phyloP scores from a whole-genome alignment of 2,329 filamentous ascomycete genomes.

The Colletotrichum endophyticum region DNA sequence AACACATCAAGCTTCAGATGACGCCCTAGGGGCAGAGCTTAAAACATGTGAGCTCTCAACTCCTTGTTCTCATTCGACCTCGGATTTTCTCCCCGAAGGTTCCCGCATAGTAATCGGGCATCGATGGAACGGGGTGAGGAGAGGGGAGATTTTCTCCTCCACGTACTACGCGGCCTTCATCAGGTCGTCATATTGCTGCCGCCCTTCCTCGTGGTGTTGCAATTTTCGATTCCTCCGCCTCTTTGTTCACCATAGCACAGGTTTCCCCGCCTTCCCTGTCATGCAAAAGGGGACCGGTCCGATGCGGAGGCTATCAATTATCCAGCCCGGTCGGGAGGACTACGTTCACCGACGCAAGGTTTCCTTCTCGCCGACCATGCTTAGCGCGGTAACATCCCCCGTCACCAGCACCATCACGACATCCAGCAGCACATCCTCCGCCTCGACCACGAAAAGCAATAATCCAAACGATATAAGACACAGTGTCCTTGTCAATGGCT shows the following conservation, averaged over 20 bases:
- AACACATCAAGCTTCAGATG: conserved; percentile 15
- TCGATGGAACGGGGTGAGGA: neutral
- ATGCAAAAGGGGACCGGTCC: neutral
- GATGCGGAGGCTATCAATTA: conserved; percentile 18
- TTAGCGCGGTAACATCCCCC: conserved; percentile 1
- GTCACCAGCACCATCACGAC: conserved; percentile 1
- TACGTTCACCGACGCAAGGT: conserved; percentile 11
- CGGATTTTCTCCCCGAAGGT: neutral
- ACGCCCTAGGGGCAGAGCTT: conserved; percentile 7
- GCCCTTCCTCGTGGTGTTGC: neutral
- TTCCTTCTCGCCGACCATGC: conserved; percentile 18
- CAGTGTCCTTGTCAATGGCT: neutral
- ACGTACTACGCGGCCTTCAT: neutral
- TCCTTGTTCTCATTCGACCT: neutral
- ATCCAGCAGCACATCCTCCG: neutral
- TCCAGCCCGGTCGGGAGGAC: conserved; percentile 13
- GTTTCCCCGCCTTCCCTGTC: neutral
- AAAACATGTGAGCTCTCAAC: conserved; percentile 4
- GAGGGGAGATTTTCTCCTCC: neutral
- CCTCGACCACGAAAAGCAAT: neutral
- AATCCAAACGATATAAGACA: neutral
- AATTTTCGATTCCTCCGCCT: neutral
- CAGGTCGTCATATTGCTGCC: neutral
- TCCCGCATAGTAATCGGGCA: neutral
- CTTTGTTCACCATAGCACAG: neutral